Percentiles rank a stretch among this genome's conserved stretches.
phyloP scores from a whole-genome alignment of 306 rosid species.

The Begonia peltatifolia region DNA sequence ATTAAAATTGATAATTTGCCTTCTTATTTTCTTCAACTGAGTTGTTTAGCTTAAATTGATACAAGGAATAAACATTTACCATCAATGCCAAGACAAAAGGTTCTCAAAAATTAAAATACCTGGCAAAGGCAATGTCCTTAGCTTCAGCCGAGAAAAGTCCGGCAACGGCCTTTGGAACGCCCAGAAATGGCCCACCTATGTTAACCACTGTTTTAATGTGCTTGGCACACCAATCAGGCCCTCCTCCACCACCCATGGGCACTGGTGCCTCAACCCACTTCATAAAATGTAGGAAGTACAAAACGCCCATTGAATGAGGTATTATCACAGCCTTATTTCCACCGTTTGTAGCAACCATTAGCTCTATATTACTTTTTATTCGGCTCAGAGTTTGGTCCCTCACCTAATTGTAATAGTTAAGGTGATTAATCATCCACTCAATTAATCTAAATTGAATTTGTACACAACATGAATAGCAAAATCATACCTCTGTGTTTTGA shows the following conservation, averaged over 20 bases:
- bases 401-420: constrained; percentile 28
- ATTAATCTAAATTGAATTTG: too few species aligned
- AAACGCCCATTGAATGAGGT: constrained; percentile 37
- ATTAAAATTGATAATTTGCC: too few species aligned
- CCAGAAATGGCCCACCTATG: constrained; percentile 60
- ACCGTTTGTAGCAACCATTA: constrained; percentile 27
- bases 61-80: too few species aligned
- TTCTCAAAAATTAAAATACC: too few species aligned
- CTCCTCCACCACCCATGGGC: constrained; percentile 51
- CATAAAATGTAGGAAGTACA: constrained; percentile 47
- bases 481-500: constrained; percentile 68
- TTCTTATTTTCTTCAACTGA: too few species aligned
- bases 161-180: constrained; percentile 72
- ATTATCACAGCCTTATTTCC: constrained; percentile 29
- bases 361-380: constrained; percentile 58
- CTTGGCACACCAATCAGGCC: constrained; percentile 31
- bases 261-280: constrained; percentile 91
- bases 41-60: too few species aligned
- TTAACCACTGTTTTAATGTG: constrained; percentile 33
- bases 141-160: constrained; percentile 90
- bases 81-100: constrained; percentile 1
- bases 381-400: constrained; percentile 71
- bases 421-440: neutral
- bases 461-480: too few species aligned
- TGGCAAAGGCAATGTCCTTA: constrained; percentile 68